Evolutionary conservation across 2,329 filamentous ascomycete genomes (phyloP).

Genomic region (Gaeumannomyces sp.): DNA sequence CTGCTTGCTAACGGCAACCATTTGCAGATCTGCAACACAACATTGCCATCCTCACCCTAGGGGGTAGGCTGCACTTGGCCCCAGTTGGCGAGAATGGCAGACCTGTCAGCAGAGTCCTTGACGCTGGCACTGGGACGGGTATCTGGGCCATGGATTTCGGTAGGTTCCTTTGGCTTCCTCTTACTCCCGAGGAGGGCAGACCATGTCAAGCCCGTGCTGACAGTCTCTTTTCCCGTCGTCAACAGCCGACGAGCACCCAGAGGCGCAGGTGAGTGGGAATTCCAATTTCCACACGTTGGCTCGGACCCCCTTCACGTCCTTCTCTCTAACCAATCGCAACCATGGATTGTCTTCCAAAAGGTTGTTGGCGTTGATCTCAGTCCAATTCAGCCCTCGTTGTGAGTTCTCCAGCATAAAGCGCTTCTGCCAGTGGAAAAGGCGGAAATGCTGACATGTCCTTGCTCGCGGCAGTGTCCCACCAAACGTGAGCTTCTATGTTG

Average conservation of each 20-base stretch:
- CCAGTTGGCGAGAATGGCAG: constrained; percentile 7
- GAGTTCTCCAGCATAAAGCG: background rate
- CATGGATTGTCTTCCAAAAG: background rate
- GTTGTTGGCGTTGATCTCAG: constrained; percentile 19
- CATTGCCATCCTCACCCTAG: constrained; percentile 13
- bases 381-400: constrained; percentile 17
- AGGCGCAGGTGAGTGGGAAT: constrained; percentile 4
- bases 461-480: constrained; percentile 13
- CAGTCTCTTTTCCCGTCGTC: background rate
- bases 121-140: constrained; percentile 10
- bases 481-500: constrained; percentile 18
- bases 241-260: constrained; percentile 11
- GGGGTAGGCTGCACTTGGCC: constrained; percentile 13
- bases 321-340: background rate
- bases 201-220: background rate
- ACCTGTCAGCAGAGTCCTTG: constrained; percentile 6
- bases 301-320: background rate
- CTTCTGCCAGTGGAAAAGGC: too few relatives aligned
- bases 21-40: constrained; percentile 15
- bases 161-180: background rate
- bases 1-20: background rate
- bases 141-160: constrained; percentile 11
- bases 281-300: background rate
- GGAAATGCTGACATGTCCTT: background rate
- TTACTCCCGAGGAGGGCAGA: background rate